phyloP scores from a whole-genome alignment of 2,329 filamentous ascomycete genomes.

The Triangularia setosa region DNA sequence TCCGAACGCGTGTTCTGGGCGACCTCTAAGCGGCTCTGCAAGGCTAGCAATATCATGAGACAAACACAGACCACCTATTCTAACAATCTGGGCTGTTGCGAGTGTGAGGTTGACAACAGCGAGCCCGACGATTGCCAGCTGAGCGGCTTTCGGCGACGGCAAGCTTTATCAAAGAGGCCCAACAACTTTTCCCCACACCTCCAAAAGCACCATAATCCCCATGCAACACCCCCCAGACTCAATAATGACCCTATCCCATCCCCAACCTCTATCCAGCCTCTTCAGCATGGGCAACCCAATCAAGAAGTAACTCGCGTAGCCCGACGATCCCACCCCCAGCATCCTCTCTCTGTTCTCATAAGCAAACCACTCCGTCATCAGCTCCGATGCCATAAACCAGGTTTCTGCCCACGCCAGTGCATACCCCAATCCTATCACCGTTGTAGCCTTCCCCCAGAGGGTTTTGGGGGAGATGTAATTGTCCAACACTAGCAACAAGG shows the following conservation, averaged over 20 bases:
- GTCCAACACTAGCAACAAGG: slow-evolving; percentile 3
- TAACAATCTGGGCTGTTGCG: too few species aligned
- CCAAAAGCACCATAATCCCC: slow-evolving; percentile 15
- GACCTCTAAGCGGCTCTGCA: too few species aligned
- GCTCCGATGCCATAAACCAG: slow-evolving; percentile 18
- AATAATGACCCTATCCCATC: slow-evolving; percentile 6
- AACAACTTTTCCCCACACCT: slow-evolving; percentile 16
- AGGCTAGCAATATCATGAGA: too few species aligned
- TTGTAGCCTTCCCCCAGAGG: background rate
- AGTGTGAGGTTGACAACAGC: too few species aligned
- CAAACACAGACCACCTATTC: too few species aligned
- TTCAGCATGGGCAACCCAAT: slow-evolving; percentile 19
- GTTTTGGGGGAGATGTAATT: slow-evolving; percentile 2
- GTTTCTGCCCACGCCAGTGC: slow-evolving; percentile 16
- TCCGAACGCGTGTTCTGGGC: too few species aligned
- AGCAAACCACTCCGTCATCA: slow-evolving; percentile 9
- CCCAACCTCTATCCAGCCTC: slow-evolving; percentile 13
- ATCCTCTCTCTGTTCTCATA: slow-evolving; percentile 14
- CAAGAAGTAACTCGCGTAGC: slow-evolving; percentile 20
- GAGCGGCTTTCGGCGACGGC: too few species aligned
- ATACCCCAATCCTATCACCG: slow-evolving; percentile 10
- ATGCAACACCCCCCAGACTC: slow-evolving; percentile 16
- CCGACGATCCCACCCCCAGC: slow-evolving; percentile 17
- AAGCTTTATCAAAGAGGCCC: slow-evolving; percentile 12
- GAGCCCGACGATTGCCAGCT: too few species aligned